Percentiles rank a stretch among this genome's conserved stretches.
phyloP scores from a whole-genome alignment of 257 asterid genomes.

The Penstemon newberryi region DNA sequence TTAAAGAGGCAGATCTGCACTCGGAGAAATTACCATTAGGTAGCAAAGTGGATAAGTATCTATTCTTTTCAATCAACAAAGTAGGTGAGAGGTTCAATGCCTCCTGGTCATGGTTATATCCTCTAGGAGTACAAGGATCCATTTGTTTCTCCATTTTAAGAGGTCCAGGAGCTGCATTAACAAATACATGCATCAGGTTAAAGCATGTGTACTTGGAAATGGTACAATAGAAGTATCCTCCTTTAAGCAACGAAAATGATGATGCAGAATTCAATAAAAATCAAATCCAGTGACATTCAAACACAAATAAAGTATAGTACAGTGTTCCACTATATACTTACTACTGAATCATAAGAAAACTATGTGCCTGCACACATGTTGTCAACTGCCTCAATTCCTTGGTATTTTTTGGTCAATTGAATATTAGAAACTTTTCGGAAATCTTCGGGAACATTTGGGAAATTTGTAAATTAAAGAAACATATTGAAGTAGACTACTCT shows the following conservation, averaged over 20 bases:
- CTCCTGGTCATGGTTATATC: constrained; percentile 54
- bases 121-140: constrained; percentile 95
- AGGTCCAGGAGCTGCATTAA: constrained; percentile 57
- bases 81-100: constrained; percentile 47
- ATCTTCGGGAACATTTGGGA: no score
- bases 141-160: constrained; percentile 45
- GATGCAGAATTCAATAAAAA: neutral
- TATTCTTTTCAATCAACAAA: constrained; percentile 45
- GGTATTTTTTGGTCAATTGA: no score
- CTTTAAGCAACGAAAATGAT: neutral
- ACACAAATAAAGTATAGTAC: neutral
- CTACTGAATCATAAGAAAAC: neutral
- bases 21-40: constrained; percentile 91
- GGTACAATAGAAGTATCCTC: neutral
- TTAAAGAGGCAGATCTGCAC: constrained; percentile 82
- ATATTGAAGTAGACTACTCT: no score
- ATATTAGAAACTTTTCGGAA: no score
- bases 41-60: constrained; percentile 48
- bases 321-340: no score
- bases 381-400: neutral
- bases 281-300: constrained; percentile 7
- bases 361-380: neutral
- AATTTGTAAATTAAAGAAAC: no score
- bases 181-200: constrained; percentile 16
- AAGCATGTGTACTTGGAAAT: constrained; percentile 6